Conservation (phyloP, 768 basidiomycete genomes). For the Collybia nuda region DNA sequence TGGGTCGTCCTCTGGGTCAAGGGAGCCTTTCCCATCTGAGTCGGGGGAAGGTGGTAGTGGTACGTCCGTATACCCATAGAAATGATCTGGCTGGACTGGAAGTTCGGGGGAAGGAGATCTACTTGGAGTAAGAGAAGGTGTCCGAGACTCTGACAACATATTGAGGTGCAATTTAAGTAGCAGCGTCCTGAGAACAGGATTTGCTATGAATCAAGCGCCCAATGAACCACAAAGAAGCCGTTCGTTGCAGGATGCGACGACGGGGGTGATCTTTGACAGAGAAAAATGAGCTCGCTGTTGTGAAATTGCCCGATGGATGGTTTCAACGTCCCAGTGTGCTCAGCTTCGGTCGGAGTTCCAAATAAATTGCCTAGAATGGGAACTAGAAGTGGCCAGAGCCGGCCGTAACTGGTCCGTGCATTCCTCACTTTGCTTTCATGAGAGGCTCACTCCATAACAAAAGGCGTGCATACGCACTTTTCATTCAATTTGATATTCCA, state of each 20-base stretch:
- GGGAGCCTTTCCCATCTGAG: constrained; percentile 63
- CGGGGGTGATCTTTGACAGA: constrained; percentile 5
- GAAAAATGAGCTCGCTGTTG: constrained; percentile 6
- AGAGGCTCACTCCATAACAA: too few relatives aligned
- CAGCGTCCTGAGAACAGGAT: too few relatives aligned
- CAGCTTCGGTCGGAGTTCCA: constrained; percentile 25
- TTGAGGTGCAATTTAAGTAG: too few relatives aligned
- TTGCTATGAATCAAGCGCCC: neutral
- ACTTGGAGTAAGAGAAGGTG: constrained; percentile 44
- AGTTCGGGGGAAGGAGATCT: constrained; percentile 55
- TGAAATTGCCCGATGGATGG: constrained; percentile 7
- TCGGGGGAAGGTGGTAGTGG: constrained; percentile 59
- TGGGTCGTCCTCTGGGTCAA: constrained; percentile 80
- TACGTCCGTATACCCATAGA: constrained; percentile 60
- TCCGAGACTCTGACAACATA: constrained; percentile 35
- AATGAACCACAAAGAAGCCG: constrained; percentile 1
- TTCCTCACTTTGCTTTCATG: too few relatives aligned
- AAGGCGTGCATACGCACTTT: too few relatives aligned
- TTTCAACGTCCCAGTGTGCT: constrained; percentile 3
- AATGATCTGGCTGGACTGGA: constrained; percentile 78
- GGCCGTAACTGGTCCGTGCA: constrained; percentile 18
- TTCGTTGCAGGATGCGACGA: neutral
- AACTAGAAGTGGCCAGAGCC: constrained; percentile 8
- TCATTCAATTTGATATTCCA: too few relatives aligned
- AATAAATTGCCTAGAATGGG: constrained; percentile 25